Evolutionary conservation across 768 basidiomycete species (phyloP), one percentile per base, ranked within the genome.

Genomic region (Boletus rufocinnamomeus): DNA sequence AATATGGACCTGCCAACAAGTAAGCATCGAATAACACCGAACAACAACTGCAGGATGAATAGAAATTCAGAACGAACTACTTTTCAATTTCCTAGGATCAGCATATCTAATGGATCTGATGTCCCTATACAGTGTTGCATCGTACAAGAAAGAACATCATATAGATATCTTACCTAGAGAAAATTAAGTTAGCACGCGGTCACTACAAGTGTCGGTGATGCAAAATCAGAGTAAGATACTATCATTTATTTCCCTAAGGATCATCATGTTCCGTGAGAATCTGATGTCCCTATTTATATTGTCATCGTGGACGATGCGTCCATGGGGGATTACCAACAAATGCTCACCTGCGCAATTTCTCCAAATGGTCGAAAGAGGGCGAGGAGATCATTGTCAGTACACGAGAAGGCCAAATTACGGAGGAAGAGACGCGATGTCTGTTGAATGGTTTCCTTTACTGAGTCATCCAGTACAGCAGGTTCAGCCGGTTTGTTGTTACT

Each of bases 351-450:
- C 43, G 80, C 80, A 35, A 97, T 69, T 46, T 83, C 77, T 10
- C 95, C 95, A 69, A 83, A 92, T 0, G 82, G 76, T 4, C 73
- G 69, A 71, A 95, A 94, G 2, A 87, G 78, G 14, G 80, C 78
- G 3, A 72, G 66, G 1, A 98, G 74, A 50, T 97, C 94, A 2
- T 77, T 72, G 19, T 89, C 82, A 8, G 88, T 87, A 57, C 90
- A 92, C 0, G 87, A 83, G 67, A 94, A 98, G 0, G 94, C 80
- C n/a, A 99, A 74, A 69, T 98, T 99, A n/a, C 97, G 92, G 6
- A 99, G 76, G 68, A 98, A 98, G 2, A 98, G 76, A 5, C 95
- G 84, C 1, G 84, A 81, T 0, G 94, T 95, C 56, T 82, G 80
- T 6, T 88, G 74, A 52, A 96, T 88, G 1, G 86, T 84, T 28